A percentile compares a stretch with the other conserved stretches of the same genome.
Evolutionary conservation across 257 asterid species (phyloP).

Genomic region (Perilla frutescens): DNA sequence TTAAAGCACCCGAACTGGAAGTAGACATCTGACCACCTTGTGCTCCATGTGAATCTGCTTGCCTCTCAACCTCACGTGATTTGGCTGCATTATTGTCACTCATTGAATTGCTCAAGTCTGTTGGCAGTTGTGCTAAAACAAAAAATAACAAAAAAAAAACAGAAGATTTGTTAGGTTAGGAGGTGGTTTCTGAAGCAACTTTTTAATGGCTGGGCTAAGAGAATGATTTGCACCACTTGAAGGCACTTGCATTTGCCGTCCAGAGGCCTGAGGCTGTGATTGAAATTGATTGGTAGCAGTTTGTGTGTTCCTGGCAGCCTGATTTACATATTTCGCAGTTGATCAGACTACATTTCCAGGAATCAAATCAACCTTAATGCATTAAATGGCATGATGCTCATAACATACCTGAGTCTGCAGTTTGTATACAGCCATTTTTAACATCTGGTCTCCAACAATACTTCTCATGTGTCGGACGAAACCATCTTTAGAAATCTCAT

Average conservation of each 20-base stretch:
- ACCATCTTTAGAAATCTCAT: conserved; percentile 82
- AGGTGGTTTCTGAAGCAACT: conserved; percentile 27
- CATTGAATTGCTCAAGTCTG: conserved; percentile 54
- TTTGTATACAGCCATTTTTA: conserved; percentile 84
- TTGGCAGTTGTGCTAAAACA: conserved; percentile 37
- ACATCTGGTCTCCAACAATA: conserved; percentile 93
- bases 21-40: conserved; percentile 54
- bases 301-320: conserved; percentile 65
- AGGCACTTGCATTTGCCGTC: conserved; percentile 60
- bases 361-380: conserved; percentile 17
- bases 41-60: conserved; percentile 58
- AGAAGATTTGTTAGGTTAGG: conserved; percentile 35
- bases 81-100: conserved; percentile 48
- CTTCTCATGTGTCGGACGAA: conserved; percentile 86
- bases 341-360: conserved; percentile 32
- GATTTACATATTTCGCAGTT: conserved; percentile 37
- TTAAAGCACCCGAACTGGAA: conserved; percentile 50
- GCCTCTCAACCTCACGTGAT: conserved; percentile 59
- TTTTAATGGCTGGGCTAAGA: conserved; percentile 27
- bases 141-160: conserved; percentile 1
- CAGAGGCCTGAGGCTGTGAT: conserved; percentile 55
- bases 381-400: conserved; percentile 26
- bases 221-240: conserved; percentile 51
- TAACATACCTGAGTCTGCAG: conserved; percentile 74
- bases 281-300: conserved; percentile 54